Base-by-base conservation (phyloP, 106 monocot species). In the Agapanthus africanus region DNA sequence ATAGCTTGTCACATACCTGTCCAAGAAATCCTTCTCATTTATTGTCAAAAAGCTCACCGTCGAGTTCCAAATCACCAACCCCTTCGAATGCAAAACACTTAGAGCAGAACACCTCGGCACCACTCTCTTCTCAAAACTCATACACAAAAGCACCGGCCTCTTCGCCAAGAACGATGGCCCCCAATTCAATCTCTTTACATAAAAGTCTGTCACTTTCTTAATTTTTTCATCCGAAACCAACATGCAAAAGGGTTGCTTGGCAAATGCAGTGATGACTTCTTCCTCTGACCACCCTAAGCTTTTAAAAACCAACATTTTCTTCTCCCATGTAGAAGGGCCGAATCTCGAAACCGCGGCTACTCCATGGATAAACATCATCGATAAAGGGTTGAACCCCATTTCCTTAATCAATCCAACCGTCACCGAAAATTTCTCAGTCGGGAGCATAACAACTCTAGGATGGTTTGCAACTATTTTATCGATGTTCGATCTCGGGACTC, bases 271-370 rank as follows among this genome's bases (percentile, higher is more conserved):
- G 4, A 77, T n/a, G 9, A 76, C 54, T 18, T 90, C 77, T 22
- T 69, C 33, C 16, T 83, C 73, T 0, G 90, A 85, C 82, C 85
- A 85, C 0, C 85, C 90, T 4, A 85, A 65, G 54, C 81, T 72
- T 60, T 37, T 46, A 18, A 68, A 82, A 15, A 74, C 19, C 10
- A 2, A 54, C 37, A 82, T 6, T 62, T 75, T 90, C 60, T 61
- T 27, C 7, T 85, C 46, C 88, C 89, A 85, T 14, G 46, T 49
- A 7, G 11, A 13, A 21, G 11, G 6, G 6, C 13, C 50, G 35
- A 75, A 31, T 10, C 35, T 15, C 4, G 65, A 26, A 28, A 79
- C 25, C 8, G 66, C 79, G 0, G n/a, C 11, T 25, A 88, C 6
- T 1, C 67, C 82, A 9, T 66, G 37, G 11, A 76, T 22, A 37